phyloP scores from a whole-genome alignment of 2,329 filamentous ascomycete species.

The Davidsoniella eucalypti region DNA sequence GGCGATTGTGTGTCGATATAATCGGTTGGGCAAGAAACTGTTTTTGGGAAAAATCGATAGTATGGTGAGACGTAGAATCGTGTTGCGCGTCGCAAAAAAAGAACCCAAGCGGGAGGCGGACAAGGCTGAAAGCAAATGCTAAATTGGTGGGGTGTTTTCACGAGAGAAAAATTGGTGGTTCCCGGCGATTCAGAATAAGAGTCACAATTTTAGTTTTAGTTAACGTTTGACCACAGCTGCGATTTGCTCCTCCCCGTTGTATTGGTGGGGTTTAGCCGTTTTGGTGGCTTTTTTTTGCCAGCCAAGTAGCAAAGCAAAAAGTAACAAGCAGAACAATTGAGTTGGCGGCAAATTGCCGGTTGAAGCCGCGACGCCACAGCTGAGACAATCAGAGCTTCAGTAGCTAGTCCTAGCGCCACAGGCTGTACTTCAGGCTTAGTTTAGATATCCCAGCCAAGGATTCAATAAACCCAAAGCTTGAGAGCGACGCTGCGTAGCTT shows the following conservation, averaged over 20 bases:
- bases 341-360: neutral
- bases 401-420: neutral
- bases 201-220: conserved; percentile 9
- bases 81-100: conserved; percentile 4
- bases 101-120: conserved; percentile 1
- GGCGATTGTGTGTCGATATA: conserved; percentile 23
- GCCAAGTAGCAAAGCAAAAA: too few species aligned
- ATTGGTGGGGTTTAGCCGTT: neutral
- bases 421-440: neutral
- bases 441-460: neutral
- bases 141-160: neutral
- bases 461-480: too few species aligned
- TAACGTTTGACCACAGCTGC: neutral
- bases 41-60: neutral
- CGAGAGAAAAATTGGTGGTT: conserved; percentile 9
- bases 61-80: neutral
- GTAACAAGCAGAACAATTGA: too few species aligned
- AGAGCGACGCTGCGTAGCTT: neutral
- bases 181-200: conserved; percentile 7
- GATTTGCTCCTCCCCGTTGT: neutral
- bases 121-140: conserved; percentile 7
- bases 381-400: neutral
- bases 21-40: too few species aligned
- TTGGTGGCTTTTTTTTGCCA: neutral
- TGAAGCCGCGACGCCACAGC: neutral